Conservation (phyloP, 1,139 yeast species). For the Debaryomyces sp. region DNA sequence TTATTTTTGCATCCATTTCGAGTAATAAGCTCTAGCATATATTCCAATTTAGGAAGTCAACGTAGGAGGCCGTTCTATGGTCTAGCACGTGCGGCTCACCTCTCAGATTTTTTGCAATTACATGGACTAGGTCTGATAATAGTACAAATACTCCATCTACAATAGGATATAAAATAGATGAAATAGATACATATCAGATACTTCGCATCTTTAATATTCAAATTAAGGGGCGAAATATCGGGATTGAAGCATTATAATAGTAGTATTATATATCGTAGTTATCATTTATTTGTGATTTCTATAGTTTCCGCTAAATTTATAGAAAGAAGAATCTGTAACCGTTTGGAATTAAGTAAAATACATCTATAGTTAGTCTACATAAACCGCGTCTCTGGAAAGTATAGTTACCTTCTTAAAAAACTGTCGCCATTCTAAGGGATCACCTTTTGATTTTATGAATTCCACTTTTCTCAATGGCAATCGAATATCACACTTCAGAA, state of each 20-base stretch:
- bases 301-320: neutral
- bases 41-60: neutral
- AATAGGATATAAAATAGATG: too few species aligned
- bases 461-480: slow-evolving; percentile 45
- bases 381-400: slow-evolving; percentile 55
- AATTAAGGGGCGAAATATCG: too few species aligned
- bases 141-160: too few species aligned
- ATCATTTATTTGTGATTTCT: neutral
- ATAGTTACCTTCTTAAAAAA: slow-evolving; percentile 57
- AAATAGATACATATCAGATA: too few species aligned
- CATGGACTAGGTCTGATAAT: neutral
- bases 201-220: too few species aligned
- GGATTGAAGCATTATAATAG: too few species aligned
- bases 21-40: neutral
- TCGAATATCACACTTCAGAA: slow-evolving; percentile 24
- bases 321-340: neutral
- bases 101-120: neutral
- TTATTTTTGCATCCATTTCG: neutral
- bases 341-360: neutral
- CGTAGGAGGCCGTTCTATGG: neutral
- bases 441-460: slow-evolving; percentile 57
- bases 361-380: slow-evolving; percentile 21
- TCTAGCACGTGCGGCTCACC: neutral
- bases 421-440: slow-evolving; percentile 70
- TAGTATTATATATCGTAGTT: too few species aligned